A percentile compares a stretch with the other conserved stretches of the same genome.
Evolutionary conservation across 2,329 filamentous ascomycete genomes (phyloP).

Genomic region (Phialophora macrospora): DNA sequence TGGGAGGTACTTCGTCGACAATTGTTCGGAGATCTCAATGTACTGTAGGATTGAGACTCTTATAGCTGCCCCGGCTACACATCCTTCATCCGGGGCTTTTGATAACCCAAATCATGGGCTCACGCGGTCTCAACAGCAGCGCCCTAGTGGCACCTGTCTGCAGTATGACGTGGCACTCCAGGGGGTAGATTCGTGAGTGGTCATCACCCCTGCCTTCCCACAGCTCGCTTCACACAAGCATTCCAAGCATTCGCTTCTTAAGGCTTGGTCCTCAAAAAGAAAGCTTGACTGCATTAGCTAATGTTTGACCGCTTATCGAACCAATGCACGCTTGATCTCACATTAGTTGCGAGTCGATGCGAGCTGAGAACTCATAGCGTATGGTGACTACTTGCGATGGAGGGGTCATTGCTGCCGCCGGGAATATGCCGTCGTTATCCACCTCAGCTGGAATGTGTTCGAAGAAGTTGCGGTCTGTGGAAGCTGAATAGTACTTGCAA

Average conservation of each 20-base stretch:
- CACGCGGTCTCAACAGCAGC: not conserved
- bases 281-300: not conserved
- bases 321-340: not conserved
- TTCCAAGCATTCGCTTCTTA: conserved; percentile 19
- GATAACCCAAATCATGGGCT: not conserved
- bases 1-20: too few relatives aligned
- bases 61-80: not conserved
- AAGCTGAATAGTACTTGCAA: not conserved
- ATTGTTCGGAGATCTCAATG: too few relatives aligned
- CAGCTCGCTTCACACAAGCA: conserved; percentile 12
- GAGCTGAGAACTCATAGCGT: not conserved
- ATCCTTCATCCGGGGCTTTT: not conserved
- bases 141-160: not conserved
- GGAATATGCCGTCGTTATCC: not conserved
- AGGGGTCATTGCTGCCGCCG: not conserved
- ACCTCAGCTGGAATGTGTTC: not conserved
- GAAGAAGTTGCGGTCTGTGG: not conserved
- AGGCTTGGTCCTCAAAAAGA: not conserved
- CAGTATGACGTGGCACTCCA: conserved; percentile 8
- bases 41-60: not conserved
- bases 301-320: not conserved
- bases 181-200: not conserved
- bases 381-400: not conserved
- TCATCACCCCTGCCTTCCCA: not conserved
- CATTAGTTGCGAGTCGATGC: not conserved